Base-by-base conservation (phyloP, 2,329 filamentous ascomycete species). In the Trichoderma koningiopsis region DNA sequence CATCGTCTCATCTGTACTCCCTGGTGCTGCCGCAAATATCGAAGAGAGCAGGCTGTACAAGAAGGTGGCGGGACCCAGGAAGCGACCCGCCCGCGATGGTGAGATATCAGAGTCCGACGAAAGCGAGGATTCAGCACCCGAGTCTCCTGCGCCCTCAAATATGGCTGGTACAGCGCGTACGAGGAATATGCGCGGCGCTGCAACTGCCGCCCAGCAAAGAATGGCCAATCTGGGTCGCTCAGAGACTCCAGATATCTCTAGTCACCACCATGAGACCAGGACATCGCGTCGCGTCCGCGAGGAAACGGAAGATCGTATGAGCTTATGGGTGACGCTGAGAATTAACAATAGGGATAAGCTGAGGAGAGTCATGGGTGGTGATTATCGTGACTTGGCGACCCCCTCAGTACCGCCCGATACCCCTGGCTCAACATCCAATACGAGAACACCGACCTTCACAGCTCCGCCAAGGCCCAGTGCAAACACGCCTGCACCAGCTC, bases 41-140 rank as follows among this genome's bases (percentile, higher is more conserved):
- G 94, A 97, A 71, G 92, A 96, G 56, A 97, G 92, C 75, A 89
- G 93, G 56, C 85, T 98, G 6, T 97, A 92, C 83, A 97, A 97
- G 82, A 88, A 91, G 64, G 86, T 90, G 24, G 87, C 88, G 37
- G 90, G 85, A 58, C 77, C 85, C 71, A 85, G 86, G 61, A 88
- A 89, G 76, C 85, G 90, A 67, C 79, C 83, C 60, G 71, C 74
- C 24, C 78, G 81, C 33, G 87, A 91, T 72, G 92, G 92, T 69
- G 92, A 96, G 68, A 76, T 89, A 7, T 96, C 93, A 0, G 95
- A 97, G 67, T 95, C 96, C 1, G 93, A 95, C 60, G 94, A 97
- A 33, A 97, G 93, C 77, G 95, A 97, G 68, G 93, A 96, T 70
- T 97, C 93, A 0, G 89, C 86, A 1, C 89, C 91, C 22, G 94